These are phyloP conservation scores for Pichia nanzhaoensis DNA, from an alignment of 805 yeast species.

Conservation along the genomic window DNA sequence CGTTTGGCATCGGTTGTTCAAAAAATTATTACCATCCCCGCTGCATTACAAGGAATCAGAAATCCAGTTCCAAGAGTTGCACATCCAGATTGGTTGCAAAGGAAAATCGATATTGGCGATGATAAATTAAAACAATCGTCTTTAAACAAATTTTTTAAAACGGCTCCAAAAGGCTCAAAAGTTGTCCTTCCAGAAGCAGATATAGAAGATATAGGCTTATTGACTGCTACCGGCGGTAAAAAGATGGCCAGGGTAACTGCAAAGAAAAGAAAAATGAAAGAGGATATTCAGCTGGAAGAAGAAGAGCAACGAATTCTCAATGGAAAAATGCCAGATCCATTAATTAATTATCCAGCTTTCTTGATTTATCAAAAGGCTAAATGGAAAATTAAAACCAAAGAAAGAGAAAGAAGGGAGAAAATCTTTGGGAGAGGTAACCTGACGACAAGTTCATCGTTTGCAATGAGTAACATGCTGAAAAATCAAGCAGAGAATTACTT, in stretches of 20 bases:
- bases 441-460: constrained; percentile 42
- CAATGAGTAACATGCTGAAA: constrained; percentile 64
- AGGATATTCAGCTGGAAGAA: constrained; percentile 33
- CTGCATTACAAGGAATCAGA: constrained; percentile 78
- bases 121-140: constrained; percentile 70
- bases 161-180: constrained; percentile 34
- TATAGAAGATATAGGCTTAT: constrained; percentile 56
- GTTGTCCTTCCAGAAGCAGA: constrained; percentile 28
- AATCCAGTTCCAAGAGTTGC: constrained; percentile 94
- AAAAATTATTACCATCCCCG: constrained; percentile 94
- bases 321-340: constrained; percentile 58
- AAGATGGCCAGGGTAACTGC: constrained; percentile 42
- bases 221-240: constrained; percentile 23
- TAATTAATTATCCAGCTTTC: constrained; percentile 60
- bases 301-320: constrained; percentile 41
- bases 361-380: constrained; percentile 74
- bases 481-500: constrained; percentile 75
- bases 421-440: constrained; percentile 61
- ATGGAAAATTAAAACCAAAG: constrained; percentile 76
- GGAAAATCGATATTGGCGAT: constrained; percentile 49
- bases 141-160: constrained; percentile 49
- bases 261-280: constrained; percentile 36
- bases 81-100: constrained; percentile 90
- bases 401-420: constrained; percentile 62
- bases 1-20: constrained; percentile 89